These are phyloP conservation scores for Debaryomycetaceae sp. DNA, from an alignment of 1,139 yeast species.

Conservation along the genomic window DNA sequence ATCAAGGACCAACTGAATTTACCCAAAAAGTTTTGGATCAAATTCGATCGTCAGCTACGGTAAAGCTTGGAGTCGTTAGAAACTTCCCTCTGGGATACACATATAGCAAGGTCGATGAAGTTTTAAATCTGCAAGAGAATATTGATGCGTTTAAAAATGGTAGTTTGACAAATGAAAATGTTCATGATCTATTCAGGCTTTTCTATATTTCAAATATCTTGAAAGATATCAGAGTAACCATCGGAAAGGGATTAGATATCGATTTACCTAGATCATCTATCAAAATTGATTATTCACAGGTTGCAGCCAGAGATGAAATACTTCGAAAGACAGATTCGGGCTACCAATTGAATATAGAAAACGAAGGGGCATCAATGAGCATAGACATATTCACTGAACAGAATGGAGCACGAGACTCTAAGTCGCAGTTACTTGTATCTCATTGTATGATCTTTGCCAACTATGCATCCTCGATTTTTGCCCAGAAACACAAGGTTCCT, in stretches of 20 bases:
- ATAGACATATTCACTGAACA: constrained; percentile 13
- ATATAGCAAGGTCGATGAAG: constrained; percentile 31
- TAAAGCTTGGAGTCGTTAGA: constrained; percentile 20
- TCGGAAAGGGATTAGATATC: constrained; percentile 18
- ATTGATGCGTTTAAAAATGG: constrained; percentile 6
- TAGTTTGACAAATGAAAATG: constrained; percentile 15
- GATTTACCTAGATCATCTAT: constrained; percentile 14
- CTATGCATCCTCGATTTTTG: constrained; percentile 54
- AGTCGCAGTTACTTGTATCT: constrained; percentile 62
- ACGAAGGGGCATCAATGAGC: constrained; percentile 5
- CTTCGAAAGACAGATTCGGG: constrained; percentile 11
- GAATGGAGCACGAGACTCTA: constrained; percentile 19
- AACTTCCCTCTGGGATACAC: constrained; percentile 39
- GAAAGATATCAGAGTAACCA: constrained; percentile 18
- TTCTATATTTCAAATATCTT: constrained; percentile 27
- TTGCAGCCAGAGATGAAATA: background rate
- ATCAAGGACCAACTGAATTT: constrained; percentile 14
- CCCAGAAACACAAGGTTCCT: constrained; percentile 46
- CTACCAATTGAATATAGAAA: constrained; percentile 11
- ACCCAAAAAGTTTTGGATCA: constrained; percentile 13
- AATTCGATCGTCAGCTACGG: constrained; percentile 12
- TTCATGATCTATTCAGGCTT: constrained; percentile 26
- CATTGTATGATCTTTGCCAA: constrained; percentile 84
- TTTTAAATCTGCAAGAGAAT: constrained; percentile 19
- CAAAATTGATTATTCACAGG: constrained; percentile 8